Evolutionary conservation across 331 rosid species (phyloP).

Genomic region (Stylosanthes scabra): DNA sequence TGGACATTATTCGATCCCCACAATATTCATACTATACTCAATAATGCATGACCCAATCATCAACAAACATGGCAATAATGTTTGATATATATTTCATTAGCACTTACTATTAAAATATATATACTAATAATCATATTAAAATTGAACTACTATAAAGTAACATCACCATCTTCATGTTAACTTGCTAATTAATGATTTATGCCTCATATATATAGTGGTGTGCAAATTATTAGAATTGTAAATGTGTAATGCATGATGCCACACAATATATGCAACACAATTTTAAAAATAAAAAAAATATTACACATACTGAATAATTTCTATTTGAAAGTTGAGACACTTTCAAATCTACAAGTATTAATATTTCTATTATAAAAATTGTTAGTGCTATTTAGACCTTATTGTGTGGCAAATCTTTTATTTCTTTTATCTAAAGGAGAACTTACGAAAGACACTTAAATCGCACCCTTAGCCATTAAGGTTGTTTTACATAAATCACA

Average conservation of each 20-base stretch:
- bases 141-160: not conserved
- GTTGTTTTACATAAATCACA: not conserved
- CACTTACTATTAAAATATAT: no score
- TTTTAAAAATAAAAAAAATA: no score
- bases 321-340: no score
- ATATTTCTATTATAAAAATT: no score
- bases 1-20: slow-evolving; percentile 12
- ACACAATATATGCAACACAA: not conserved
- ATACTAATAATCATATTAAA: no score
- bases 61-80: not conserved
- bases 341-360: no score
- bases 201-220: not conserved
- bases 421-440: no score
- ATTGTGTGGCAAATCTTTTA: no score
- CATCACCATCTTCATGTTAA: not conserved
- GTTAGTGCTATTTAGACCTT: no score
- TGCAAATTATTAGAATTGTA: not conserved
- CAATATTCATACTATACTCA: not conserved
- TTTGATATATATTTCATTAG: not conserved
- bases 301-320: no score
- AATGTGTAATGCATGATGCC: not conserved
- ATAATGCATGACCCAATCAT: not conserved
- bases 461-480: slow-evolving; percentile 16
- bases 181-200: not conserved
- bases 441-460: no score